phyloP scores from a whole-genome alignment of 2,329 filamentous ascomycete genomes.

The Exophiala xenobiotica region DNA sequence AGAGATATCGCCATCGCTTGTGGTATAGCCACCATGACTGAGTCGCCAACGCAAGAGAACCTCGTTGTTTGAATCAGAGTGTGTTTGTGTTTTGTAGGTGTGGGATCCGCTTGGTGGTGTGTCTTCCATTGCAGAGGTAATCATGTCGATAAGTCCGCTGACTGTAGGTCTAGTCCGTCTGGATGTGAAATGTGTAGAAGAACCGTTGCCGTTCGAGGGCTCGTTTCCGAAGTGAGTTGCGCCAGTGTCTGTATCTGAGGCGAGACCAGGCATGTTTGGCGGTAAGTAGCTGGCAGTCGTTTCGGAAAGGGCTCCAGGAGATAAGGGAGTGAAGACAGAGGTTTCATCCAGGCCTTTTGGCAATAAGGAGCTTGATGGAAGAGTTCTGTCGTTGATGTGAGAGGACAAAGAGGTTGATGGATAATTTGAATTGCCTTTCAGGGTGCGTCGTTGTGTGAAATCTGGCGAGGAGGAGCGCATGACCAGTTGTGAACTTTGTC shows the following conservation, averaged over 20 bases:
- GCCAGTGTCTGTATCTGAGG: background rate
- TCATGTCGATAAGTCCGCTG: background rate
- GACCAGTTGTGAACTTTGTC: background rate
- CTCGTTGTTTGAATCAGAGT: background rate
- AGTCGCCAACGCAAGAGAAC: background rate
- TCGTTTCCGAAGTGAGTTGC: background rate
- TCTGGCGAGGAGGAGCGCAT: background rate
- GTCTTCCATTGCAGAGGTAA: background rate
- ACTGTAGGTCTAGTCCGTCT: background rate
- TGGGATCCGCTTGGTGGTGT: background rate
- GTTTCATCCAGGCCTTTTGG: background rate
- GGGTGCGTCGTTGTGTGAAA: background rate
- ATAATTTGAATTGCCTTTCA: background rate
- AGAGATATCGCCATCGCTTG: conserved; percentile 12
- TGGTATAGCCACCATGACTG: conserved; percentile 4
- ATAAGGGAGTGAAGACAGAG: background rate
- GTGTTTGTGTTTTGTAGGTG: background rate
- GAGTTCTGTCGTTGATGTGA: background rate
- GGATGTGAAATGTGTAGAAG: background rate
- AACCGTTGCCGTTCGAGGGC: background rate
- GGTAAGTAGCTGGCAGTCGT: background rate
- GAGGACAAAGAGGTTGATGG: background rate
- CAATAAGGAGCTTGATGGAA: conserved; percentile 20
- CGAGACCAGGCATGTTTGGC: background rate
- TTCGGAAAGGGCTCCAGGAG: background rate